phyloP scores from a whole-genome alignment of 257 asterid species.

The Plantago elongata region DNA sequence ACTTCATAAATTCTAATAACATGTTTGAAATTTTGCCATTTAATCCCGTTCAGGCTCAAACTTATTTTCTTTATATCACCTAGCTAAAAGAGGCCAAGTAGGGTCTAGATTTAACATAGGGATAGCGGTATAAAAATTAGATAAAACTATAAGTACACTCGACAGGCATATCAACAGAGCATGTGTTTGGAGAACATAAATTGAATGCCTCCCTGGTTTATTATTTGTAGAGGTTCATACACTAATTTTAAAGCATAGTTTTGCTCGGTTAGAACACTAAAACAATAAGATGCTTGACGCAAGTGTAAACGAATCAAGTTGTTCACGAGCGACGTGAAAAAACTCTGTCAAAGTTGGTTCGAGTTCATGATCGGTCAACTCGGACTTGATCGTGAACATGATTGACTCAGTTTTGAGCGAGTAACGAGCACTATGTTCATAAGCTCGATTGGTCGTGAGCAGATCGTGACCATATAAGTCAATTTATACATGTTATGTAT shows the following conservation, averaged over 20 bases:
- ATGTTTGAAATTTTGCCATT: neutral
- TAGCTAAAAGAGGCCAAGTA: neutral
- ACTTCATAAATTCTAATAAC: neutral
- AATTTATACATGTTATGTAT: too few species aligned
- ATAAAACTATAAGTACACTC: neutral
- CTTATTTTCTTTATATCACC: neutral
- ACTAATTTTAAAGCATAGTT: neutral
- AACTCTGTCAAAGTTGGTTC: too few species aligned
- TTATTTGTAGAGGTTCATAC: neutral
- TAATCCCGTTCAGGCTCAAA: neutral
- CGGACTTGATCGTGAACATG: too few species aligned
- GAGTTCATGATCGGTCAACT: too few species aligned
- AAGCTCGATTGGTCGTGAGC: too few species aligned
- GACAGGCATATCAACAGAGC: neutral
- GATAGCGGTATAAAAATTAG: neutral
- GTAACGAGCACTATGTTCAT: too few species aligned
- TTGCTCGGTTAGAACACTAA: neutral
- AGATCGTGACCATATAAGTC: too few species aligned
- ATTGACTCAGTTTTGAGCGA: too few species aligned
- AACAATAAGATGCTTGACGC: neutral
- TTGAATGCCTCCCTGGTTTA: neutral
- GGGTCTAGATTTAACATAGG: neutral
- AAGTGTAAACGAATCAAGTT: too few species aligned
- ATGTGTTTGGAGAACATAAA: neutral
- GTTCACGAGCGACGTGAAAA: too few species aligned